Evolutionary conservation across 2,329 filamentous ascomycete species (phyloP).

Genomic region (Colletotrichum tropicale): DNA sequence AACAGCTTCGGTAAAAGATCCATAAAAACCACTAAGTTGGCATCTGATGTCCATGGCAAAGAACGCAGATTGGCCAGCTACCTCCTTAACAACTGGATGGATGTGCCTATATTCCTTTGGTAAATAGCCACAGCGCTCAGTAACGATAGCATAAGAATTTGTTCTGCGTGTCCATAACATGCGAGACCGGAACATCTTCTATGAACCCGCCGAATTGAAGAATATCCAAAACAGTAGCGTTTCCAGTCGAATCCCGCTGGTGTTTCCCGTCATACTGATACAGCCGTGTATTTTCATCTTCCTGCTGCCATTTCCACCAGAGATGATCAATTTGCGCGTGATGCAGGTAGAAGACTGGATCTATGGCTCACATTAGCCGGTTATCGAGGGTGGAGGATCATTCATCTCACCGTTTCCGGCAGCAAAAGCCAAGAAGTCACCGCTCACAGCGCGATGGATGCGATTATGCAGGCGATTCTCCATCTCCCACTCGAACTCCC

Average conservation of each 20-base stretch:
- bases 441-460: constrained; percentile 8
- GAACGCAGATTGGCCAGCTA: background rate
- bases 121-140: background rate
- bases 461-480: constrained; percentile 13
- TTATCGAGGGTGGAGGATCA: background rate
- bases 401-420: constrained; percentile 16
- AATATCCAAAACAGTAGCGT: background rate
- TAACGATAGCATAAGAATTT: background rate
- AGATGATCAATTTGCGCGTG: background rate
- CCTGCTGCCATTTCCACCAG: background rate
- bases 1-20: background rate
- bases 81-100: background rate
- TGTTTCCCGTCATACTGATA: background rate
- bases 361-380: background rate
- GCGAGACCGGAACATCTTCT: background rate
- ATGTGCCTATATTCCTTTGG: background rate
- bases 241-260: background rate
- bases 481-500: background rate
- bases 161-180: background rate
- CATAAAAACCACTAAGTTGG: background rate
- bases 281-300: background rate
- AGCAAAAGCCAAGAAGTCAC: constrained; percentile 15
- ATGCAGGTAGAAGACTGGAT: background rate
- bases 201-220: background rate
- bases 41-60: background rate